These are phyloP conservation scores for Mucor velutinosus DNA, from an alignment of 371 early-diverging fungal genomes.

Conservation along the genomic window DNA sequence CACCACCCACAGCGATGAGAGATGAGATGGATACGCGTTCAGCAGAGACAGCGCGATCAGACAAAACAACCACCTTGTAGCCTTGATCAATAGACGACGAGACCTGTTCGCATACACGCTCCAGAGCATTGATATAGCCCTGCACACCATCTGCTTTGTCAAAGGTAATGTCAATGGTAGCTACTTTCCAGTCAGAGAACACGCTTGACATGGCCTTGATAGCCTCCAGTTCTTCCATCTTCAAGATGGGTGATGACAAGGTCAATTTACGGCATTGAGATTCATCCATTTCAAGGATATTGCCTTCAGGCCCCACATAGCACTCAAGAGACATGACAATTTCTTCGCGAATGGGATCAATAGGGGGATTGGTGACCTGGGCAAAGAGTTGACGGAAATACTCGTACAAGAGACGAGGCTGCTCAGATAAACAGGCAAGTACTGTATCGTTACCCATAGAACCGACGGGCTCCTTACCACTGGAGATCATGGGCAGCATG, in stretches of 20 bases:
- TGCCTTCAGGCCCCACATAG: slow-evolving; percentile 96
- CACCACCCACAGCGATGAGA: slow-evolving; percentile 86
- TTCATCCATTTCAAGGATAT: slow-evolving; percentile 82
- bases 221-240: slow-evolving; percentile 77
- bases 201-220: slow-evolving; percentile 65
- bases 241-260: slow-evolving; percentile 85
- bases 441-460: slow-evolving; percentile 98
- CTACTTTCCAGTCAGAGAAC: slow-evolving; percentile 77
- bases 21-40: slow-evolving; percentile 85
- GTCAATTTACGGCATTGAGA: slow-evolving; percentile 77
- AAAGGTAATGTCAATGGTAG: slow-evolving; percentile 90
- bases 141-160: slow-evolving; percentile 68
- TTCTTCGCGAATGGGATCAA: slow-evolving; percentile 97
- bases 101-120: slow-evolving; percentile 84
- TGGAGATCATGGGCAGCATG: slow-evolving; percentile 82
- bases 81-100: slow-evolving; percentile 73
- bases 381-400: slow-evolving; percentile 97
- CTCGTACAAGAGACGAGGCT: slow-evolving; percentile 90
- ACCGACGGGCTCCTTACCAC: slow-evolving; percentile 95
- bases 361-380: slow-evolving; percentile 97
- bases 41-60: slow-evolving; percentile 69
- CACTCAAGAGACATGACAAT: slow-evolving; percentile 96
- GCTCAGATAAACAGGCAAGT: slow-evolving; percentile 87
- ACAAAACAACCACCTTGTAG: slow-evolving; percentile 80
- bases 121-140: slow-evolving; percentile 80